Conservation (phyloP, 1,284 basidiomycete species). For the Hypsizygus ulmarius region DNA sequence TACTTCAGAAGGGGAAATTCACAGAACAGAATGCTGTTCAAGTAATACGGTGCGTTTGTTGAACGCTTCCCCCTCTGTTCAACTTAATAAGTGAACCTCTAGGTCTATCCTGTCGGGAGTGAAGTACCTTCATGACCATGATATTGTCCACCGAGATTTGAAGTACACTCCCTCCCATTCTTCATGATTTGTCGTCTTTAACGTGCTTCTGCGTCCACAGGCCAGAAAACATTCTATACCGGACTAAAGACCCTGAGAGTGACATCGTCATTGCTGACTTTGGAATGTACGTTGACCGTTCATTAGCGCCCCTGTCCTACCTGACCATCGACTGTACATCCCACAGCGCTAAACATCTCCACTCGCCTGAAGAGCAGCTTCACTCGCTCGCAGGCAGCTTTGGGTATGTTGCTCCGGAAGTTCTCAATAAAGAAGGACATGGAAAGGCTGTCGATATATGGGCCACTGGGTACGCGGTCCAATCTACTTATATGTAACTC, state of each 20-base stretch:
- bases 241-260: slow-evolving; percentile 68
- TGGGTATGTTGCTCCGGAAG: slow-evolving; percentile 94
- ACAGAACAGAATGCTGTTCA: slow-evolving; percentile 83
- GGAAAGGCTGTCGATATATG: slow-evolving; percentile 93
- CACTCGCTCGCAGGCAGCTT: slow-evolving; percentile 85
- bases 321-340: slow-evolving; percentile 8
- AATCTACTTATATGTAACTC: not conserved
- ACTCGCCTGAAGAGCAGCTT: slow-evolving; percentile 75
- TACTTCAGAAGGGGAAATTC: slow-evolving; percentile 81
- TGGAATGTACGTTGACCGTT: slow-evolving; percentile 71
- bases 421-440: slow-evolving; percentile 81
- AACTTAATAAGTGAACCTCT: not conserved
- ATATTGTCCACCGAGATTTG: slow-evolving; percentile 91
- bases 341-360: slow-evolving; percentile 81
- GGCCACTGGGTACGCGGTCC: slow-evolving; percentile 74
- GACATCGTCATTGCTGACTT: slow-evolving; percentile 95
- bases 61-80: not conserved
- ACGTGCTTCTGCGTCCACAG: slow-evolving; percentile 34
- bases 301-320: not conserved
- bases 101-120: slow-evolving; percentile 80
- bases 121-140: slow-evolving; percentile 79
- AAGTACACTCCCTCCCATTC: slow-evolving; percentile 49
- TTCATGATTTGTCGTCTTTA: not conserved
- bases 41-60: slow-evolving; percentile 58
- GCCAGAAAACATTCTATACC: slow-evolving; percentile 94